Percentiles rank a stretch among this genome's conserved stretches.
Evolutionary conservation across 768 basidiomycete genomes (phyloP).

Genomic region (Termitomyces sp.): DNA sequence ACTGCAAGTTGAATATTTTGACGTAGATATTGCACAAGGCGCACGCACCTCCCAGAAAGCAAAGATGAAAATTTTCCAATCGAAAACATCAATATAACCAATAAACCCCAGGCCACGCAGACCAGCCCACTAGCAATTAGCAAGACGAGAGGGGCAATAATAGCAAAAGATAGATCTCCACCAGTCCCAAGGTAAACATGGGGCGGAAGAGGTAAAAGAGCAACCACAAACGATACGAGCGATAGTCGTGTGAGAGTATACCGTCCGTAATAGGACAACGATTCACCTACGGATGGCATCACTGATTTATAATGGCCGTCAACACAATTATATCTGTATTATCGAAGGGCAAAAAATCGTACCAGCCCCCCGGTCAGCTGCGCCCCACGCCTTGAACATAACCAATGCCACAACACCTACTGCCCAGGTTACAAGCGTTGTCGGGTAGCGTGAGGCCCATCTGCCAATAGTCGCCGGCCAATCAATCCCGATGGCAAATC

Average conservation of each 20-base stretch:
- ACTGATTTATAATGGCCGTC: conserved; percentile 20
- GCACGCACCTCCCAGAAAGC: conserved; percentile 31
- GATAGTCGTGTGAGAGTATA: conserved; percentile 36
- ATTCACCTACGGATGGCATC: conserved; percentile 43
- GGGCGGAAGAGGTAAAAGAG: conserved; percentile 52
- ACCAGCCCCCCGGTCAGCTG: conserved; percentile 23
- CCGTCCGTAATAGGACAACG: conserved; percentile 39
- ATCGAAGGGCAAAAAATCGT: background rate
- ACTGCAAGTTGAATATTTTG: background rate
- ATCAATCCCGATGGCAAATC: conserved; percentile 56
- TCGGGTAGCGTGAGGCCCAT: conserved; percentile 69
- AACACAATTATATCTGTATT: background rate
- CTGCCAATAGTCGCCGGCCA: conserved; percentile 68
- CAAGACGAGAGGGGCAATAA: conserved; percentile 52
- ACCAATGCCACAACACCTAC: conserved; percentile 61
- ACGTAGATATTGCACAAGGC: background rate
- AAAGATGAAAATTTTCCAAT: conserved; percentile 26
- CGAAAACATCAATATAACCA: conserved; percentile 44
- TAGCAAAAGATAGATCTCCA: conserved; percentile 41
- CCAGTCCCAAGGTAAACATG: conserved; percentile 55
- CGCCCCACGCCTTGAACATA: conserved; percentile 48
- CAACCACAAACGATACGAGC: conserved; percentile 34
- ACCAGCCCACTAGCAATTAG: conserved; percentile 64
- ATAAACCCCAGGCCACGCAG: conserved; percentile 49
- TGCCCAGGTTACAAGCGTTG: conserved; percentile 66